Evolutionary conservation across 495 filamentous ascomycete species (phyloP).

Genomic region (Penicillium nucicola): DNA sequence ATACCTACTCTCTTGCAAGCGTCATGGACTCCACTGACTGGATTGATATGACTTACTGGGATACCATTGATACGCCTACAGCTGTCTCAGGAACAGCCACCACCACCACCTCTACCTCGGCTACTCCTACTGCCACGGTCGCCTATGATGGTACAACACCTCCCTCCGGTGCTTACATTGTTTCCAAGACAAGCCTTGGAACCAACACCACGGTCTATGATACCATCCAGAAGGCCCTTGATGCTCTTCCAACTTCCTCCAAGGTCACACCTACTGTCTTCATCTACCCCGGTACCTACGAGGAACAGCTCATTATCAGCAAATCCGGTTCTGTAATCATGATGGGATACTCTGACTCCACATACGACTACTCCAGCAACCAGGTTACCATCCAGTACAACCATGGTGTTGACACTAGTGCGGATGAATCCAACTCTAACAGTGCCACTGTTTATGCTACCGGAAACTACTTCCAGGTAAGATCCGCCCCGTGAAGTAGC

Average conservation of each 20-base stretch:
- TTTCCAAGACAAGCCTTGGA: conserved; percentile 4
- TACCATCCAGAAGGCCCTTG: conserved; percentile 6
- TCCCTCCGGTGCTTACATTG: conserved; percentile 5
- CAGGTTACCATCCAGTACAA: conserved; percentile 15
- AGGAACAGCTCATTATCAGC: conserved; percentile 9
- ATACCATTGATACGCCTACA: conserved; percentile 3
- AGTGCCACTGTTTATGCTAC: conserved; percentile 10
- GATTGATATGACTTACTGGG: conserved; percentile 12
- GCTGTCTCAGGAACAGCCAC: neutral
- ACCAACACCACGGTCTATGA: conserved; percentile 1
- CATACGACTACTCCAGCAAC: conserved; percentile 13
- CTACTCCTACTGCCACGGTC: neutral
- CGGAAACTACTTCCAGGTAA: conserved; percentile 7
- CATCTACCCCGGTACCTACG: conserved; percentile 8
- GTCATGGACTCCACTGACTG: conserved; percentile 10
- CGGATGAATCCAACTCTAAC: conserved; percentile 9
- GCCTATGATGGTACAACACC: conserved; percentile 8
- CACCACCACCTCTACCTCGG: neutral
- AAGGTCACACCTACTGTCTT: conserved; percentile 3
- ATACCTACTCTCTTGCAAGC: conserved; percentile 3
- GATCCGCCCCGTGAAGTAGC: too few relatives aligned
- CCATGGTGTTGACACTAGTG: conserved; percentile 6
- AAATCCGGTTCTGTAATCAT: conserved; percentile 11
- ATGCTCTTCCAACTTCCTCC: neutral
- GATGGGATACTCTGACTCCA: conserved; percentile 9